Evolutionary conservation across 352 stramenopile genomes (phyloP), one percentile per base, ranked within the genome.

Genomic region (Phytophthora cajani): DNA sequence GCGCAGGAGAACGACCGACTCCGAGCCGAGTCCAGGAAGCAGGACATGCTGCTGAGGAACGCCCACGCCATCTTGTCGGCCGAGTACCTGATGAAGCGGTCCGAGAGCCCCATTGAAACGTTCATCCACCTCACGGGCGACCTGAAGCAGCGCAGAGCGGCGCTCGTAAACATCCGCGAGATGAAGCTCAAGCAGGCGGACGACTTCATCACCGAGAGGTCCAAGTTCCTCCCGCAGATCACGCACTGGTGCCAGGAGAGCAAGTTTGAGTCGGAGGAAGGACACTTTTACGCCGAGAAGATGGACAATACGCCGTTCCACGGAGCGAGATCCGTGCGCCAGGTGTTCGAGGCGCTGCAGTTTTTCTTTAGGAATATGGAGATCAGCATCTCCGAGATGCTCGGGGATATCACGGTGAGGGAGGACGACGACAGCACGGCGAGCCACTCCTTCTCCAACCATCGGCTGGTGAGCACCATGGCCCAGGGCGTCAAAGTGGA

Each of bases 291-390:
- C 58, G 83, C 72, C 12, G 73, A 85, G 19, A 85, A 84, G 52
- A 88, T 88, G 57, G 81, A 88, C 46, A 82, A 85, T 38, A 80
- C 81, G 33, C 82, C 80, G 42, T 89, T 90, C 40, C 40, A 64
- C 7, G 74, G 69, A 8, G 70, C 76, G 5, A 30, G 66, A 4
- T 78, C 70, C 0, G 75, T 90, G 9, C 66, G 72, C 1, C 74
- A 85, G 30, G 78, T 92, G 30, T 88, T 84, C 30, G 82, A 90
- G 33, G 82, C 84, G 14, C 75, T 87, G 25, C 71, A 76, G 59
- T 83, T 80, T 57, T 90, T 83, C 71, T 75, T 86, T n/a, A 47
- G 68, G n/a, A 89, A 88, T 42, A 78, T 87, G 56, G 82, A 92
- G 52, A 82, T 86, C 49, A 82, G 60, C 32, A 81, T 89, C 62